Evolutionary conservation across 352 stramenopile genomes (phyloP).

Genomic region (Sclerospora graminicola): DNA sequence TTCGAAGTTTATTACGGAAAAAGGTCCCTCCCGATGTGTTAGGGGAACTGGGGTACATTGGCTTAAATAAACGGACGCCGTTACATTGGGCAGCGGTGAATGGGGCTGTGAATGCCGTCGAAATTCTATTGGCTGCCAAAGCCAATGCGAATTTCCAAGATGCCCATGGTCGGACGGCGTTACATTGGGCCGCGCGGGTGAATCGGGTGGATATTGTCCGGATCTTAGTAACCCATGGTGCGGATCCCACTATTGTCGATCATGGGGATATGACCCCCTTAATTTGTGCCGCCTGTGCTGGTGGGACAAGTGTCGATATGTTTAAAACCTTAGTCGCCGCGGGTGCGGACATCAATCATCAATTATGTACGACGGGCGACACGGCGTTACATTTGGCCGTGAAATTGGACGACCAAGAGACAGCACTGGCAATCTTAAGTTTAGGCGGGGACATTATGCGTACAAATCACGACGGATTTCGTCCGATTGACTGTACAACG

Average conservation of each 20-base stretch:
- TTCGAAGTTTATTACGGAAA: conserved; percentile 58
- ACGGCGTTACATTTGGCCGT: conserved; percentile 71
- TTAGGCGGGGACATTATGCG: conserved; percentile 65
- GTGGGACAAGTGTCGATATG: conserved; percentile 35
- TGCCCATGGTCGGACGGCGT: conserved; percentile 42
- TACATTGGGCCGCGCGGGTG: conserved; percentile 69
- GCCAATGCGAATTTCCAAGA: conserved; percentile 76
- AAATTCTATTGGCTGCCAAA: conserved; percentile 55
- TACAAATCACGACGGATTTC: conserved; percentile 56
- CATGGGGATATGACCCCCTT: conserved; percentile 57
- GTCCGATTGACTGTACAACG: conserved; percentile 68
- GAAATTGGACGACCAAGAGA: conserved; percentile 45
- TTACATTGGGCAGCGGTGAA: conserved; percentile 75
- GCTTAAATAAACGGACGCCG: conserved; percentile 66
- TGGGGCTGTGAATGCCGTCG: conserved; percentile 39
- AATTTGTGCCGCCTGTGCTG: conserved; percentile 44
- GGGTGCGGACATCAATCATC: conserved; percentile 70
- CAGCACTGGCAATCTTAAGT: conserved; percentile 57
- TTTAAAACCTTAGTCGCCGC: conserved; percentile 38
- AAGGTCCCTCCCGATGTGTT: conserved; percentile 53
- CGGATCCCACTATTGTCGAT: conserved; percentile 38
- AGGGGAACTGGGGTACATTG: conserved; percentile 71
- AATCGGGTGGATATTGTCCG: conserved; percentile 47
- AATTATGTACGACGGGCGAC: conserved; percentile 46
- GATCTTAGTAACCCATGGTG: conserved; percentile 30